Evolutionary conservation across 768 basidiomycete species (phyloP), one percentile per base, ranked within the genome.

Genomic region (Russula abietina): DNA sequence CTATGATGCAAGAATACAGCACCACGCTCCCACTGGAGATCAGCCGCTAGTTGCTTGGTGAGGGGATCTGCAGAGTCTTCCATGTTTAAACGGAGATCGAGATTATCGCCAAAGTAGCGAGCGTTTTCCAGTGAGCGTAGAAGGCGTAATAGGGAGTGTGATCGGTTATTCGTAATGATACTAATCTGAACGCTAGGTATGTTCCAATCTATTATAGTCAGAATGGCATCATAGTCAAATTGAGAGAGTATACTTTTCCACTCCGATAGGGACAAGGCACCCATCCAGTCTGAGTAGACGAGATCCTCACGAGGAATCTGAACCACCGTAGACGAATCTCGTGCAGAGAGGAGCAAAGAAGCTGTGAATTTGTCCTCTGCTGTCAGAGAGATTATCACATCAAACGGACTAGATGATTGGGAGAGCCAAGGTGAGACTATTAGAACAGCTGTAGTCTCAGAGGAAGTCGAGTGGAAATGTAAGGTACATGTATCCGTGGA

Each of bases 131-230:
- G 75, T 0, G 92, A 93, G 17, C 70, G 62, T 11, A 93, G 71
- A 0, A 94, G 78, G 12, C 92, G 85, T 16, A 68, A 69, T 2
- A 94, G 81, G 1, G 93, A 93, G 26, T 73, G 71, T 10, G 91
- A 86, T 36, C 92, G 81, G 69, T 88, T 79, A 67, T 91, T 85
- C 0, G 92, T 93, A 59, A 93, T 88, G 43, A 94, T 79, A 57
- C 80, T 83, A 48, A 93, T 73, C 28, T 88, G 87, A 36, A 93
- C 74, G 36, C 74, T 78, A 11, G 90, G 89, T 2, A 73, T 70
- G 65, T 91, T 79, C 90, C 91, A 94, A 70, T 85, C 92, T 94
- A 64, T 28, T 22, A 36, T 68, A 57, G 61, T 66, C 53, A 59
- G 65, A 65, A 66, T 17, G 63, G 49, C 33, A 39, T 28, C 69